phyloP scores from a whole-genome alignment of 2,329 filamentous ascomycete genomes.

The Laburnicola sp. region DNA sequence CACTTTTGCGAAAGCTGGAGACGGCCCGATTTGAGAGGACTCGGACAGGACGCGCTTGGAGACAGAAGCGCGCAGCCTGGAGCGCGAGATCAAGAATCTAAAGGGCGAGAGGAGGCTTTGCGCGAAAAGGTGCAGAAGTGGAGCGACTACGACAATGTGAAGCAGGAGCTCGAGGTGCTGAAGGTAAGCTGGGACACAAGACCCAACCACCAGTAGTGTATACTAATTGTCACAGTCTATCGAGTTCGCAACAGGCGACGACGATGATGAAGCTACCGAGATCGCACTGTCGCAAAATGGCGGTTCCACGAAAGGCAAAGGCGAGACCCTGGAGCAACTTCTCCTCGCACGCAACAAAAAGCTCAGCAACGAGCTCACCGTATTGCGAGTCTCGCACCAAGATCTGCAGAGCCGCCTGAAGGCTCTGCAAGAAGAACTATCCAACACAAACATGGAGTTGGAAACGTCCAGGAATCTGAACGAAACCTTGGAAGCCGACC shows the following conservation, averaged over 20 bases:
- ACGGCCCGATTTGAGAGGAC: slow-evolving; percentile 80
- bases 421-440: slow-evolving; percentile 80
- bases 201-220: too few species aligned
- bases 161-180: slow-evolving; percentile 91
- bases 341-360: slow-evolving; percentile 95
- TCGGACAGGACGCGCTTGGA: slow-evolving; percentile 76
- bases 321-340: slow-evolving; percentile 87
- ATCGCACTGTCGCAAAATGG: slow-evolving; percentile 52
- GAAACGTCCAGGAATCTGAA: slow-evolving; percentile 84
- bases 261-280: slow-evolving; percentile 56
- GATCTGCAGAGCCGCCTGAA: slow-evolving; percentile 82
- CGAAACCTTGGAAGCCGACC: slow-evolving; percentile 86
- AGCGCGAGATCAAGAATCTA: slow-evolving; percentile 74
- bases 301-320: slow-evolving; percentile 60
- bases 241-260: slow-evolving; percentile 87
- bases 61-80: slow-evolving; percentile 72
- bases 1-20: slow-evolving; percentile 85
- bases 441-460: slow-evolving; percentile 79
- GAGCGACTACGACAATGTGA: slow-evolving; percentile 94
- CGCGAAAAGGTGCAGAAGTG: slow-evolving; percentile 83
- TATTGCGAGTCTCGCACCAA: slow-evolving; percentile 90
- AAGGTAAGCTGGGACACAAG: slow-evolving; percentile 57
- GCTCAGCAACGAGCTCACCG: slow-evolving; percentile 87
- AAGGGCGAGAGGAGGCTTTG: slow-evolving; percentile 77
- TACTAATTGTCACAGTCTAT: slow-evolving; percentile 65